Conservation (phyloP, 306 rosid genomes). For the Parietaria judaica region DNA sequence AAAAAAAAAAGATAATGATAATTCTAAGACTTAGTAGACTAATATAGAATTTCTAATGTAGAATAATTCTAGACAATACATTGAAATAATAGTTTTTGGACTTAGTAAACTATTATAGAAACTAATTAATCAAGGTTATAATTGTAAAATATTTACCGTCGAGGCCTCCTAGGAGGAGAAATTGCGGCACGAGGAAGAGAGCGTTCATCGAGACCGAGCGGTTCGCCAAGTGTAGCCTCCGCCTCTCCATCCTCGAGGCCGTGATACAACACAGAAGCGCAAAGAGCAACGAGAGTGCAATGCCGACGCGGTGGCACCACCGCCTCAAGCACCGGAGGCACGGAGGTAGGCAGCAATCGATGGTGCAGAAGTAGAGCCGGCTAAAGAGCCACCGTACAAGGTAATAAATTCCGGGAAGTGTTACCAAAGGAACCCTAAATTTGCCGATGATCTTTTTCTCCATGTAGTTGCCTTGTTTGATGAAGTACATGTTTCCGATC, state of each 20-base stretch:
- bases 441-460: constrained; percentile 10
- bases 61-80: too few species aligned
- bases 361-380: background rate
- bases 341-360: background rate
- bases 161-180: constrained; percentile 17
- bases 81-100: too few species aligned
- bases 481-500: constrained; percentile 28
- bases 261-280: constrained; percentile 22
- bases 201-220: constrained; percentile 18
- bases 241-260: constrained; percentile 25
- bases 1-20: too few species aligned
- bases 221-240: constrained; percentile 11
- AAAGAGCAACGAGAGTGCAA: constrained; percentile 4
- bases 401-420: constrained; percentile 12
- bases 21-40: too few species aligned
- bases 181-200: constrained; percentile 31
- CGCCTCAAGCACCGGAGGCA: background rate
- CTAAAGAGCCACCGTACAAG: background rate
- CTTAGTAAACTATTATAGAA: too few species aligned
- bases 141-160: background rate
- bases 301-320: constrained; percentile 7
- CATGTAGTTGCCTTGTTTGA: constrained; percentile 28
- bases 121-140: too few species aligned
- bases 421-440: constrained; percentile 13
- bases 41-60: too few species aligned